Percentiles rank a stretch among this genome's conserved stretches.
Evolutionary conservation across 805 yeast genomes (phyloP).

Genomic region (Dipodascus albidus): DNA sequence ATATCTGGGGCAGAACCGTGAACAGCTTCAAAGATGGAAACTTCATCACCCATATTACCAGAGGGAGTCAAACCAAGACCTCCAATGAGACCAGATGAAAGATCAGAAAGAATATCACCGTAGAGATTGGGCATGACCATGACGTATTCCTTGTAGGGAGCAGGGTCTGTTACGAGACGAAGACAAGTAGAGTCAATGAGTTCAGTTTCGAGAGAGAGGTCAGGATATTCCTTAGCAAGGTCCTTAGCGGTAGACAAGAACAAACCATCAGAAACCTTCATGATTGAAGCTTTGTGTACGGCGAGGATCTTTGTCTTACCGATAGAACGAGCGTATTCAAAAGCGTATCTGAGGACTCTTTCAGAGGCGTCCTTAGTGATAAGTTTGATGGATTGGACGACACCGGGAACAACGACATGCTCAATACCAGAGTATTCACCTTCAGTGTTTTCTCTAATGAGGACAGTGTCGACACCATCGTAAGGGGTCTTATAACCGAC

Average conservation of each 20-base stretch:
- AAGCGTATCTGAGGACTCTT: slow-evolving; percentile 93
- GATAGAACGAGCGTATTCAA: slow-evolving; percentile 86
- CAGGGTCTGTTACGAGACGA: slow-evolving; percentile 81
- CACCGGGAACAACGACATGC: slow-evolving; percentile 97
- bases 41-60: slow-evolving; percentile 98
- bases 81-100: slow-evolving; percentile 95
- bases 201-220: slow-evolving; percentile 70
- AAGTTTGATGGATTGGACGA: slow-evolving; percentile 93
- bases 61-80: slow-evolving; percentile 98
- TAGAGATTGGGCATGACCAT: slow-evolving; percentile 98
- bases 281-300: slow-evolving; percentile 97
- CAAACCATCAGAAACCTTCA: slow-evolving; percentile 96
- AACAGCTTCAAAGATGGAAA: slow-evolving; percentile 97
- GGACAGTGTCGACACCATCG: slow-evolving; percentile 80
- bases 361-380: slow-evolving; percentile 95
- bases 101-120: slow-evolving; percentile 98
- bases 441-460: slow-evolving; percentile 97
- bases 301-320: slow-evolving; percentile 82
- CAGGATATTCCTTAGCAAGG: slow-evolving; percentile 86
- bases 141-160: slow-evolving; percentile 76
- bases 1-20: slow-evolving; percentile 99
- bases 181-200: slow-evolving; percentile 92
- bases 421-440: slow-evolving; percentile 99
- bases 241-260: slow-evolving; percentile 88
- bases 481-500: slow-evolving; percentile 90